Evolutionary conservation across 352 stramenopile genomes (phyloP).

Genomic region (Globisporangium orthogonon): DNA sequence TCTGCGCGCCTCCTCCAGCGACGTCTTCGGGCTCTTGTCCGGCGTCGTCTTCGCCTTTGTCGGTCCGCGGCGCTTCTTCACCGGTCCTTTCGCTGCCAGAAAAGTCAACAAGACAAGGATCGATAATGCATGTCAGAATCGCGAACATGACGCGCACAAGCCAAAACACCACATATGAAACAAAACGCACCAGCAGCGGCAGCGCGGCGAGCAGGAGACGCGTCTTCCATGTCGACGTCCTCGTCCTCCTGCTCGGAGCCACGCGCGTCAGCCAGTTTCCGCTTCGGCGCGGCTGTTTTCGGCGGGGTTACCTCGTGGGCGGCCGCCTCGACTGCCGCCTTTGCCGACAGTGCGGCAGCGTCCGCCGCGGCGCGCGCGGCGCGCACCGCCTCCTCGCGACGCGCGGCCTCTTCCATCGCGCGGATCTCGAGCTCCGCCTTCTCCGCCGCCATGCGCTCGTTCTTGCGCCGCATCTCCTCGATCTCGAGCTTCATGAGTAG

Average conservation of each 20-base stretch:
- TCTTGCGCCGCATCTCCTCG: slow-evolving; percentile 39
- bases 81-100: slow-evolving; percentile 24
- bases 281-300: slow-evolving; percentile 32
- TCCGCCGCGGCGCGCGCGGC: slow-evolving; percentile 55
- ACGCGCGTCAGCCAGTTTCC: slow-evolving; percentile 19
- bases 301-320: slow-evolving; percentile 28
- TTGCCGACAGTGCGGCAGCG: slow-evolving; percentile 59
- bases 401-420: slow-evolving; percentile 29
- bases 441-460: slow-evolving; percentile 43
- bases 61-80: slow-evolving; percentile 46
- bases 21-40: slow-evolving; percentile 30
- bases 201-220: slow-evolving; percentile 19
- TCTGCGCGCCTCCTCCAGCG: slow-evolving; percentile 51
- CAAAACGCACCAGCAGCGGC: slow-evolving; percentile 25
- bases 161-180: not conserved
- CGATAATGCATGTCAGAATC: slow-evolving; percentile 5
- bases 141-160: not conserved
- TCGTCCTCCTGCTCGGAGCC: slow-evolving; percentile 34
- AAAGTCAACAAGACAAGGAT: slow-evolving; percentile 16
- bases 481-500: slow-evolving; percentile 30
- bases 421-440: slow-evolving; percentile 37
- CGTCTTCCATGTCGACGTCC: slow-evolving; percentile 56
- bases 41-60: slow-evolving; percentile 29
- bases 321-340: slow-evolving; percentile 59
- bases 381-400: slow-evolving; percentile 56